A percentile compares a stretch with the other conserved stretches of the same genome.
These are phyloP conservation scores for Zhuliangozyma parablackwelliae DNA, from an alignment of 1,139 yeast genomes.

Conservation along the genomic window DNA sequence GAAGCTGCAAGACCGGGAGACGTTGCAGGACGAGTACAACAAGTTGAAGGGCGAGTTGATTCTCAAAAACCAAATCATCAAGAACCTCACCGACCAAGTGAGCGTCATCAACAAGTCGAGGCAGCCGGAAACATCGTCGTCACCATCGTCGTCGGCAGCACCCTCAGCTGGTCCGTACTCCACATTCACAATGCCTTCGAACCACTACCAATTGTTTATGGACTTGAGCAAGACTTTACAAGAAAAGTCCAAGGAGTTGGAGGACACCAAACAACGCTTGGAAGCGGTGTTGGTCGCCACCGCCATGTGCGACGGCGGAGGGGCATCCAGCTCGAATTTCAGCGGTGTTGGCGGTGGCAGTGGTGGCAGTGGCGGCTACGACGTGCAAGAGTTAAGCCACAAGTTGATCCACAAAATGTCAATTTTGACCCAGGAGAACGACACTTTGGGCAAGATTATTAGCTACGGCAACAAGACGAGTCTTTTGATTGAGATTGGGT, in stretches of 20 bases:
- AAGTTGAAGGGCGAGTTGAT: constrained; percentile 29
- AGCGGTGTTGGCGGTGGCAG: constrained; percentile 6
- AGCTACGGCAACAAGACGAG: constrained; percentile 72
- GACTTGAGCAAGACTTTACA: constrained; percentile 49
- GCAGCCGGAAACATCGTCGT: neutral
- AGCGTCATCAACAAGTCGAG: constrained; percentile 14
- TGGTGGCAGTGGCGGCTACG: constrained; percentile 38
- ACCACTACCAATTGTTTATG: constrained; percentile 44
- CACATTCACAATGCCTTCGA: constrained; percentile 31
- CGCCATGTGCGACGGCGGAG: constrained; percentile 15
- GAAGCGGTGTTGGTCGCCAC: constrained; percentile 52
- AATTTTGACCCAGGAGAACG: constrained; percentile 65
- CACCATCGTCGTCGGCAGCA: neutral
- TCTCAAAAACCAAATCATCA: constrained; percentile 32
- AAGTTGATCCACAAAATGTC: constrained; percentile 64
- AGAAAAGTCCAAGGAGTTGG: constrained; percentile 51
- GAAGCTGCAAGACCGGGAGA: constrained; percentile 1
- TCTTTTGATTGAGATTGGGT: constrained; percentile 62
- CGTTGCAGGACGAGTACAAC: constrained; percentile 18
- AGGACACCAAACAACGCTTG: constrained; percentile 55
- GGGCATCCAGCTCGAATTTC: constrained; percentile 4
- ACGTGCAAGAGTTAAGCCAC: constrained; percentile 75
- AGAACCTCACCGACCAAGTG: constrained; percentile 30
- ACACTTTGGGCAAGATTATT: constrained; percentile 61
- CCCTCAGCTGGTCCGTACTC: neutral